These are phyloP conservation scores for Fragaria iinumae DNA, from an alignment of 306 rosid species.

Conservation along the genomic window DNA sequence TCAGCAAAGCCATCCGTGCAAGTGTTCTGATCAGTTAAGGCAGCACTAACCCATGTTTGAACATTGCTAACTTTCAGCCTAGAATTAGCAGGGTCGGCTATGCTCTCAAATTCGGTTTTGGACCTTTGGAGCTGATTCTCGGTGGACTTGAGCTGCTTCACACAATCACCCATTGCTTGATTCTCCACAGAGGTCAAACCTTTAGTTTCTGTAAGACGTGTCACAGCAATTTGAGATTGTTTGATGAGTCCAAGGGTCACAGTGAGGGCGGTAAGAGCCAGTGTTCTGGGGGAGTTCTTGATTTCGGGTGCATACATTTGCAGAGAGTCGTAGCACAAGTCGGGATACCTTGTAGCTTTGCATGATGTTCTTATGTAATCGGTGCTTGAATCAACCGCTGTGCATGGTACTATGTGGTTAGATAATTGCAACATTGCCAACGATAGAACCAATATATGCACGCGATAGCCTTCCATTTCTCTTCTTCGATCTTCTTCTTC, in stretches of 20 bases:
- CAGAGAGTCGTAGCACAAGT: constrained; percentile 19
- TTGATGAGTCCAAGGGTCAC: constrained; percentile 3
- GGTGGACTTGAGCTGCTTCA: constrained; percentile 16
- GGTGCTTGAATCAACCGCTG: background rate
- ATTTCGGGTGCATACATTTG: constrained; percentile 21
- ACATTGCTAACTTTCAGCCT: background rate
- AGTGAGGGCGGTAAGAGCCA: constrained; percentile 15
- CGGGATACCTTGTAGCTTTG: constrained; percentile 18
- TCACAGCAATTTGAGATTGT: background rate
- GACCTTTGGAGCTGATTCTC: constrained; percentile 10
- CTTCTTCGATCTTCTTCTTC: no score
- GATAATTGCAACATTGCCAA: background rate
- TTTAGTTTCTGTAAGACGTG: background rate
- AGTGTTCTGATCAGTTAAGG: constrained; percentile 26
- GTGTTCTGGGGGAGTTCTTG: constrained; percentile 1
- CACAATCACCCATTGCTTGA: constrained; percentile 14
- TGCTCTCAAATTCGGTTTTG: background rate
- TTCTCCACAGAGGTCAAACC: constrained; percentile 1
- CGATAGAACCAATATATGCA: background rate
- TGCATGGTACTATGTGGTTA: background rate
- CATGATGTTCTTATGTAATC: constrained; percentile 27
- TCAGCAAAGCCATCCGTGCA: constrained; percentile 27
- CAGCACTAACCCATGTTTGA: background rate
- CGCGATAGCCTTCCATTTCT: background rate
- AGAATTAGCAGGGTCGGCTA: background rate